phyloP scores from a whole-genome alignment of 1,284 basidiomycete genomes.

The Athelia sp. region DNA sequence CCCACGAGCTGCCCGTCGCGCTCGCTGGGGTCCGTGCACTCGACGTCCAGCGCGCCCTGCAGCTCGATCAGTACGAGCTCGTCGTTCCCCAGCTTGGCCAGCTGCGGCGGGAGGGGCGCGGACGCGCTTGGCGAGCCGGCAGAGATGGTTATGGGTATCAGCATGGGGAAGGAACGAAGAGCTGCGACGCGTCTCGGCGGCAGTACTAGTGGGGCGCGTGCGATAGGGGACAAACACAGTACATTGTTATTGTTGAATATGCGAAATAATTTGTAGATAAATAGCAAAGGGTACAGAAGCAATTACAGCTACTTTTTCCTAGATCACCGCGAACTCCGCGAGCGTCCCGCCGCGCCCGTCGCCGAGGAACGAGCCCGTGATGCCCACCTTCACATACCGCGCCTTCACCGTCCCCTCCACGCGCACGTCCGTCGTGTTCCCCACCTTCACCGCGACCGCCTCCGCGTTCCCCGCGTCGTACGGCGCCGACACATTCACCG shows the following conservation, averaged over 20 bases:
- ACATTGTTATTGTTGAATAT: no score
- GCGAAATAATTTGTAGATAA: no score
- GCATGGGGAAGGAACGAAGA: background rate
- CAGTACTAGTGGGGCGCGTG: no score
- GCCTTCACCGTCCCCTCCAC: background rate
- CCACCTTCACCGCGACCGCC: constrained; percentile 1
- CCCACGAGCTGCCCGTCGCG: constrained; percentile 62
- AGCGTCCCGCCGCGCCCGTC: constrained; percentile 1
- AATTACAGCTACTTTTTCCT: no score
- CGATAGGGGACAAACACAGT: no score
- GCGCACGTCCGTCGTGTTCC: background rate
- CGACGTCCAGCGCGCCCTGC: constrained; percentile 67
- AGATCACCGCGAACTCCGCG: constrained; percentile 2
- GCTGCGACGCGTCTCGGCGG: background rate
- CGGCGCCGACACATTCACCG: background rate
- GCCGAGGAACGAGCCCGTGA: background rate
- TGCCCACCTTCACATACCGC: background rate
- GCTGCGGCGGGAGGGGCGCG: constrained; percentile 41
- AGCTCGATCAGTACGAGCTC: constrained; percentile 73
- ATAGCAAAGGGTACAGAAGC: no score
- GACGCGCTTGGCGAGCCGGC: background rate
- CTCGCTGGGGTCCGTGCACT: constrained; percentile 39
- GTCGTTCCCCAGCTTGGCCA: constrained; percentile 63
- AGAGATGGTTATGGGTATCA: background rate
- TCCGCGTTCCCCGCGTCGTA: background rate